phyloP scores from a whole-genome alignment of 1,284 basidiomycete genomes.

The Ceratobasidium sp. region DNA sequence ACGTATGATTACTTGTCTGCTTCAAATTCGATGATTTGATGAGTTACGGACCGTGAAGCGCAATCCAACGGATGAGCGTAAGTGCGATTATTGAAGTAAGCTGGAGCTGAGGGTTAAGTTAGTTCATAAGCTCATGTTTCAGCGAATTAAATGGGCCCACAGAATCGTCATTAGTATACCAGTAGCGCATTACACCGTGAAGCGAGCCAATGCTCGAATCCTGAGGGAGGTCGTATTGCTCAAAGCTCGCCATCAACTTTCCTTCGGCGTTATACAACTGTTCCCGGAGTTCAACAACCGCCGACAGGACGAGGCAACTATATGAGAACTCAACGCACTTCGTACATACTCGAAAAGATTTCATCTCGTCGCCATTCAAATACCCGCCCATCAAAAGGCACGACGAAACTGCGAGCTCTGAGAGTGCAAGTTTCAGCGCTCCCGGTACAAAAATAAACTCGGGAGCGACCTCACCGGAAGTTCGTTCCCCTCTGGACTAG shows the following conservation, averaged over 20 bases:
- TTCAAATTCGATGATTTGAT: neutral
- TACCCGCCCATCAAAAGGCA: constrained; percentile 49
- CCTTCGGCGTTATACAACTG: constrained; percentile 34
- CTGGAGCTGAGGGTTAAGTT: constrained; percentile 11
- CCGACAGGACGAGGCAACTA: neutral
- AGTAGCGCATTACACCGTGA: constrained; percentile 40
- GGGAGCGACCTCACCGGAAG: constrained; percentile 61
- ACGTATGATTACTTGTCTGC: constrained; percentile 32
- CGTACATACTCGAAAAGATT: constrained; percentile 38
- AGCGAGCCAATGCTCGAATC: constrained; percentile 33
- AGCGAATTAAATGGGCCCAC: constrained; percentile 9
- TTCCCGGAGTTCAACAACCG: neutral
- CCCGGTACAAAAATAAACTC: neutral
- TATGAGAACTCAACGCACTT: constrained; percentile 6
- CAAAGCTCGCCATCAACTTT: constrained; percentile 33
- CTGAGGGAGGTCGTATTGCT: constrained; percentile 39
- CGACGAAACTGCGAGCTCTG: constrained; percentile 33
- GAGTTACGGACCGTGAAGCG: constrained; percentile 43
- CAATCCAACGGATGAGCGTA: constrained; percentile 80
- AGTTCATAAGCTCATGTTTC: neutral
- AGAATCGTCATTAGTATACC: constrained; percentile 35
- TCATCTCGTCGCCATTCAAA: constrained; percentile 65
- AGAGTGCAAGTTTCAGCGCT: constrained; percentile 2
- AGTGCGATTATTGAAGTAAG: constrained; percentile 59
- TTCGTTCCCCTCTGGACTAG: constrained; percentile 69